phyloP scores from a whole-genome alignment of 768 basidiomycete species.

The Collybia nuda region DNA sequence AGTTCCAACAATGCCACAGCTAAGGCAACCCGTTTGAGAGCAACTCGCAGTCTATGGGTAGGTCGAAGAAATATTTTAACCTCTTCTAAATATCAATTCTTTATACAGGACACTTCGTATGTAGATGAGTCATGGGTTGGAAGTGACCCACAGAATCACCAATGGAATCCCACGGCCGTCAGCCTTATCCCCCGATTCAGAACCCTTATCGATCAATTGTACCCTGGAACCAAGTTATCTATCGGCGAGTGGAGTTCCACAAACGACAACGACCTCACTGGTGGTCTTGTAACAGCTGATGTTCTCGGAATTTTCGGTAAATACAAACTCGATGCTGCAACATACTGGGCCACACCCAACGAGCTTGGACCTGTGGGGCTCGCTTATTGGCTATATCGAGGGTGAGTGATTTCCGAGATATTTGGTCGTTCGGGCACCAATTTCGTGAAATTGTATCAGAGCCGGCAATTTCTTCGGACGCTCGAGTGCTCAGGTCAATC shows the following conservation, averaged over 20 bases:
- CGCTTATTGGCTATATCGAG: constrained; percentile 57
- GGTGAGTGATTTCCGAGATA: constrained; percentile 27
- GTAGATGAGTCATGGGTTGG: constrained; percentile 58
- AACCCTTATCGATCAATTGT: constrained; percentile 44
- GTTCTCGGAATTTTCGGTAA: constrained; percentile 50
- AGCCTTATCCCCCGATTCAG: constrained; percentile 50
- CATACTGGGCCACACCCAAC: constrained; percentile 51
- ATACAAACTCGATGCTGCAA: constrained; percentile 48
- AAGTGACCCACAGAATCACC: constrained; percentile 39
- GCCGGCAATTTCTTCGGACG: constrained; percentile 47
- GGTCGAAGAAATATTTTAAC: constrained; percentile 1
- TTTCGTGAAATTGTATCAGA: constrained; percentile 18
- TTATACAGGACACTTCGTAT: constrained; percentile 41
- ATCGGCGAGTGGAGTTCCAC: constrained; percentile 52
- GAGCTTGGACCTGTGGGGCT: constrained; percentile 48
- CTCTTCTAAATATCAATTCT: not conserved
- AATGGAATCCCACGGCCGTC: constrained; percentile 44
- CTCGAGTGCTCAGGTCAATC: constrained; percentile 42
- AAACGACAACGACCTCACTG: constrained; percentile 49
- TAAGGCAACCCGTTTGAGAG: constrained; percentile 47
- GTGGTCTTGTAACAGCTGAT: constrained; percentile 53
- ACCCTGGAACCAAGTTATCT: constrained; percentile 58
- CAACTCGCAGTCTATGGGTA: constrained; percentile 54
- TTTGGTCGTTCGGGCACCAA: not conserved
- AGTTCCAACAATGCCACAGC: constrained; percentile 52